Conservation (phyloP, 164 flowering plant genomes). For the Liriodendron chinense region DNA sequence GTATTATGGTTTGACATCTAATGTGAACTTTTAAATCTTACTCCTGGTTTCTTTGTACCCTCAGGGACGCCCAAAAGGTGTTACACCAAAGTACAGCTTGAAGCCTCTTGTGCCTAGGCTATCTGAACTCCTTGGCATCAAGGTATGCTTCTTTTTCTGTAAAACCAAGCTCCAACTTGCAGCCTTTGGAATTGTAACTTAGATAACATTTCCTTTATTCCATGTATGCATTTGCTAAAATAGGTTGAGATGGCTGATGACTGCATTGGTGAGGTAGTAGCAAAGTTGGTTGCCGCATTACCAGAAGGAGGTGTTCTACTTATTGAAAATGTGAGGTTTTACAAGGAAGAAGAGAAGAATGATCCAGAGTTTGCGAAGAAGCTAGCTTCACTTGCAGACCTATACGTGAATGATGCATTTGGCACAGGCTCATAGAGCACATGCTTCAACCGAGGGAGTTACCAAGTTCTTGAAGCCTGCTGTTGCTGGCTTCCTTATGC, state of each 20-base stretch:
- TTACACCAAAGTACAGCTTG: constrained; percentile 76
- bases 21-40: background rate
- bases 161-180: background rate
- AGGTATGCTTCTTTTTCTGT: constrained; percentile 29
- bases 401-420: constrained; percentile 85
- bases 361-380: constrained; percentile 82
- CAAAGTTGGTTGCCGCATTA: constrained; percentile 64
- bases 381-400: constrained; percentile 79
- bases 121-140: constrained; percentile 67
- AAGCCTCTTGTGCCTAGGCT: constrained; percentile 78
- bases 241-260: constrained; percentile 84
- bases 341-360: constrained; percentile 87
- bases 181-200: constrained; percentile 6
- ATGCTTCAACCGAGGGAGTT: constrained; percentile 87
- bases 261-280: constrained; percentile 80
- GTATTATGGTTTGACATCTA: background rate
- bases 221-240: background rate
- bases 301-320: constrained; percentile 90
- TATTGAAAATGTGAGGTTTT: constrained; percentile 83
- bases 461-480: constrained; percentile 81
- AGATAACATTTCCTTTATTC: background rate
- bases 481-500: constrained; percentile 85
- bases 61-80: constrained; percentile 85
- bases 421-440: constrained; percentile 92
- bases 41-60: background rate